Conservation (phyloP, 192 early-diverging fungal species). For the Coemansia sp. region DNA sequence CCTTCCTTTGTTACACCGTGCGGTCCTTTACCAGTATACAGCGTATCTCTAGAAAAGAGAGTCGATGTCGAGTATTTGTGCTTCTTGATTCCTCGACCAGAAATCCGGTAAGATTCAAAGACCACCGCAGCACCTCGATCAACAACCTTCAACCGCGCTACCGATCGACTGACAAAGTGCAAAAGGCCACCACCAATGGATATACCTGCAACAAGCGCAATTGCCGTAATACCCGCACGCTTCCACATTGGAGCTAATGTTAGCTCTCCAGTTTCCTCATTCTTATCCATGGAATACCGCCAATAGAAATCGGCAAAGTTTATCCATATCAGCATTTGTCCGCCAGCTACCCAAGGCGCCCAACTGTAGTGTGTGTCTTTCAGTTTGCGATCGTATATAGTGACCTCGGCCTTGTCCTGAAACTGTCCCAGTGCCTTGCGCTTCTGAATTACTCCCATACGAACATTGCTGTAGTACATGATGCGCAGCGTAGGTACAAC, state of each 20-base stretch:
- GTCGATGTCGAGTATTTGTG: slow-evolving; percentile 15
- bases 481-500: too few species aligned
- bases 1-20: slow-evolving; percentile 26
- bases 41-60: slow-evolving; percentile 34
- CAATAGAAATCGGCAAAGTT: slow-evolving; percentile 55
- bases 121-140: slow-evolving; percentile 26
- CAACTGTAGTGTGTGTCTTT: slow-evolving; percentile 33
- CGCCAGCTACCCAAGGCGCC: slow-evolving; percentile 46
- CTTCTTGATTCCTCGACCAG: slow-evolving; percentile 19
- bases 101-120: slow-evolving; percentile 31
- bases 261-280: slow-evolving; percentile 38
- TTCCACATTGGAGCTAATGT: slow-evolving; percentile 33
- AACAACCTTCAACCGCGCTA: slow-evolving; percentile 27
- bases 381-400: slow-evolving; percentile 23
- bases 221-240: slow-evolving; percentile 26
- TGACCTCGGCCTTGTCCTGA: slow-evolving; percentile 10
- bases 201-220: slow-evolving; percentile 29
- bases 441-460: slow-evolving; percentile 22
- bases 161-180: slow-evolving; percentile 41
- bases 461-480: slow-evolving; percentile 1
- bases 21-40: slow-evolving; percentile 30
- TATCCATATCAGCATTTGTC: slow-evolving; percentile 46
- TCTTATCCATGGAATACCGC: slow-evolving; percentile 40
- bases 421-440: slow-evolving; percentile 34
- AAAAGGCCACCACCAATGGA: slow-evolving; percentile 35